Base-by-base conservation (phyloP, 768 basidiomycete genomes). In the Hypholoma fasciculare region DNA sequence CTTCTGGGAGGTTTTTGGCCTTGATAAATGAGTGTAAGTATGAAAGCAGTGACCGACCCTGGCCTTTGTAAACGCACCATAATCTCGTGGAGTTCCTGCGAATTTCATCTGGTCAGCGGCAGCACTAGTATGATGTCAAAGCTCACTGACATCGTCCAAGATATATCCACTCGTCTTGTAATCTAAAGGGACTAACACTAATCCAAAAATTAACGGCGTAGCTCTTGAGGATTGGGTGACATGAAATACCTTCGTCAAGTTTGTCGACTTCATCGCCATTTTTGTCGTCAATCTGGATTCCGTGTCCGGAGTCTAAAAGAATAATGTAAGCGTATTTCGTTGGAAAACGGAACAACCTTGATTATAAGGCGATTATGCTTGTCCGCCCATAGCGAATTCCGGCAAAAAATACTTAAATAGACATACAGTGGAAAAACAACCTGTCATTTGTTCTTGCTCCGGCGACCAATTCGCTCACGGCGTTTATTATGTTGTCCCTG, bases 231-330 rank as follows among this genome's bases (percentile, higher is more conserved):
- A 30, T 30, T 4, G 27, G 27, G 27, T 30, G 3, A 30, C 27
- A 30, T 7, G 27, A 30, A 30, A 39, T 57, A 86, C 87, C 84
- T 79, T 94, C 92, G 61, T 95, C 92, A 54, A 76, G 82, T 7
- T 93, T 94, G 64, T 92, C 89, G 0, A 78, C 73, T 71, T 96
- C 88, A 63, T 93, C 92, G 3, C 90, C 91, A 62, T 92, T 81
- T 1, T 73, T 59, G 71, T 97, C 94, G 53, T 78, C 78, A 3
- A 88, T 87, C 67, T 96, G 95, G 9, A 95, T 96, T n/a, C 97
- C 96, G 65, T 98, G 95, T 0, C 96, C 96, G 1, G 95, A 96
- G 72, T 93, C 90, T 91, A 52, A 13, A 19, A 44, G 3, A 4
- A n/a, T n/a, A n/a, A n/a, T n/a, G n/a, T n/a, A n/a, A n/a, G n/a